These are phyloP conservation scores for Aspergillus pseudotamarii DNA, from an alignment of 2,329 filamentous ascomycete genomes.

Conservation along the genomic window DNA sequence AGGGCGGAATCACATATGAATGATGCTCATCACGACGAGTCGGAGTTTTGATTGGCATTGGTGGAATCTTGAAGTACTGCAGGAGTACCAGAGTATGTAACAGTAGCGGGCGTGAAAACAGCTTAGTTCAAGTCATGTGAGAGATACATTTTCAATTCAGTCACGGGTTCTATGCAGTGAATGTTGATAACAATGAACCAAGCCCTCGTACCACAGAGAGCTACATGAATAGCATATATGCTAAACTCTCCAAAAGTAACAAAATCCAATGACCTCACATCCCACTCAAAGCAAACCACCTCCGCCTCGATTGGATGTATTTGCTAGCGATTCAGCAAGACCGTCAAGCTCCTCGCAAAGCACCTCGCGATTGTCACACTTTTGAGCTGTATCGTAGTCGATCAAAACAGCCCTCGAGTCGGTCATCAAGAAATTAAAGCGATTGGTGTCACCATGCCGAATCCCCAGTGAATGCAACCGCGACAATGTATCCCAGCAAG, in stretches of 20 bases:
- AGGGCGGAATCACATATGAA: no score
- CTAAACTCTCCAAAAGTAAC: background rate
- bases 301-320: background rate
- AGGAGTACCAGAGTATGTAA: no score
- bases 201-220: background rate
- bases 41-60: no score
- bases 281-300: background rate
- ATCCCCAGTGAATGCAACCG: constrained; percentile 30
- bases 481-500: constrained; percentile 24
- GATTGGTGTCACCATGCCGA: constrained; percentile 32
- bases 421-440: constrained; percentile 31
- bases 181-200: background rate
- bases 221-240: background rate
- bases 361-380: constrained; percentile 23
- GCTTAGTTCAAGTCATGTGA: no score
- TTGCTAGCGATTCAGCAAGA: constrained; percentile 9
- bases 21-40: no score
- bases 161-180: no score
- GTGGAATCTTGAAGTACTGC: no score
- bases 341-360: constrained; percentile 22
- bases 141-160: no score
- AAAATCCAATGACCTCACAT: background rate
- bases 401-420: constrained; percentile 27
- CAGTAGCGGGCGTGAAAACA: no score
- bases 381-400: constrained; percentile 31